A percentile compares a stretch with the other conserved stretches of the same genome.
Conservation (phyloP, 129 eudicot genomes). For the Centella asiatica region DNA sequence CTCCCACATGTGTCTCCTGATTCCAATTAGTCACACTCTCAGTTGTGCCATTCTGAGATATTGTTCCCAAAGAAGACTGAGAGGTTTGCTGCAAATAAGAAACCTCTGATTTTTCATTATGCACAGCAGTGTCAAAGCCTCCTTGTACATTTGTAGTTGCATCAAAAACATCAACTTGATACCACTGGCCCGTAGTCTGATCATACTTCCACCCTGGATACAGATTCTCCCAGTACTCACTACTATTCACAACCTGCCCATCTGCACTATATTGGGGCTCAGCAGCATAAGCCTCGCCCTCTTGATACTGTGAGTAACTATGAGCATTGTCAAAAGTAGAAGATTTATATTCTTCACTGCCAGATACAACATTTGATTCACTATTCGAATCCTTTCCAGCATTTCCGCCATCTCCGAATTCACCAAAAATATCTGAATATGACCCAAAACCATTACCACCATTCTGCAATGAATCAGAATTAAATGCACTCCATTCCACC, state of each 20-base stretch:
- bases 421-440: conserved; percentile 59
- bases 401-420: conserved; percentile 36
- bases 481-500: conserved; percentile 85
- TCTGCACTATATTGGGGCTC: conserved; percentile 32
- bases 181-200: conserved; percentile 70
- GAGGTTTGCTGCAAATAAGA: conserved; percentile 59
- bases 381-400: conserved; percentile 16
- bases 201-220: conserved; percentile 98
- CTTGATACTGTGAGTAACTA: conserved; percentile 36
- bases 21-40: conserved; percentile 48
- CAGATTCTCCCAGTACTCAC: conserved; percentile 65
- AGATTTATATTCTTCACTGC: conserved; percentile 25
- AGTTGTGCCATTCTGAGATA: conserved; percentile 38
- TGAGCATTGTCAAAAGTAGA: conserved; percentile 24
- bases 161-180: conserved; percentile 55
- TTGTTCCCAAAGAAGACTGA: conserved; percentile 45
- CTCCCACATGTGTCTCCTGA: conserved; percentile 20
- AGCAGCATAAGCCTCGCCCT: conserved; percentile 27
- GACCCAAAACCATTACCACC: conserved; percentile 51
- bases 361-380: conserved; percentile 21
- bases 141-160: conserved; percentile 29
- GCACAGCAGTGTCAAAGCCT: conserved; percentile 27
- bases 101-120: conserved; percentile 37
- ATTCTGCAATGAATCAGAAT: conserved; percentile 30
- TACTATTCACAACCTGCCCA: conserved; percentile 40